Base-by-base conservation (phyloP, 2,329 filamentous ascomycete species). In the Bisporella sp. region DNA sequence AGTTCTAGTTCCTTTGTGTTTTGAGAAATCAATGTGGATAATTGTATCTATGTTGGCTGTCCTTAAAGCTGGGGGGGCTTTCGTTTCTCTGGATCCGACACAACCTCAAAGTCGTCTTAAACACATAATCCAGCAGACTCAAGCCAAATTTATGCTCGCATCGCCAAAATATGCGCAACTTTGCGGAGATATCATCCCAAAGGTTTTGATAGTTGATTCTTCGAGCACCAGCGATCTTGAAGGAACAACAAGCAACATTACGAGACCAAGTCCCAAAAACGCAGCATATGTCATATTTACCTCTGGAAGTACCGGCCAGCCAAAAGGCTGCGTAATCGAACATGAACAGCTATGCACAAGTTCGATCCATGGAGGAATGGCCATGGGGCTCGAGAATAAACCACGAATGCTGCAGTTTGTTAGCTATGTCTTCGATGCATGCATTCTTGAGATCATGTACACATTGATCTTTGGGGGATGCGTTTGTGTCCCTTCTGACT, bases 401-500 rank as follows among this genome's bases (percentile, higher is more conserved):
- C 35, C 35, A n/a, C 35, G 35, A n/a, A 39, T 39, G 3, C 35
- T 39, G 35, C 35, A 39, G 35, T 47, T 50, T 33, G 21, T 45
- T 48, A 21, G 21, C 5, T 50, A 53, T 39, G 55, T 46, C 13
- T 59, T 52, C 41, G 57, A 59, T 35, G 50, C 49, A n/a, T 47
- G 49, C 31, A 49, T 54, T 7, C 32, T 47, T 4, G 53, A 59
- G 8, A 51, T 57, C 21, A 9, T 56, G 5, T 47, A 43, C n/a
- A 52, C 54, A n/a, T 61, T 72, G n/a, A 58, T 63, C 41, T 53
- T 60, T 37, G 68, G 69, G 37, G 69, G 66, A 7, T 68, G 64
- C 45, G 61, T 71, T 5, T 70, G 68, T 43, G 61, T 71, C n/a
- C 66, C 68, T 1, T 68, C 68, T 1, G 68, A 70, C 31, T 58